These are phyloP conservation scores for Kodamaea plutei DNA, from an alignment of 1,139 yeast species.

Conservation along the genomic window DNA sequence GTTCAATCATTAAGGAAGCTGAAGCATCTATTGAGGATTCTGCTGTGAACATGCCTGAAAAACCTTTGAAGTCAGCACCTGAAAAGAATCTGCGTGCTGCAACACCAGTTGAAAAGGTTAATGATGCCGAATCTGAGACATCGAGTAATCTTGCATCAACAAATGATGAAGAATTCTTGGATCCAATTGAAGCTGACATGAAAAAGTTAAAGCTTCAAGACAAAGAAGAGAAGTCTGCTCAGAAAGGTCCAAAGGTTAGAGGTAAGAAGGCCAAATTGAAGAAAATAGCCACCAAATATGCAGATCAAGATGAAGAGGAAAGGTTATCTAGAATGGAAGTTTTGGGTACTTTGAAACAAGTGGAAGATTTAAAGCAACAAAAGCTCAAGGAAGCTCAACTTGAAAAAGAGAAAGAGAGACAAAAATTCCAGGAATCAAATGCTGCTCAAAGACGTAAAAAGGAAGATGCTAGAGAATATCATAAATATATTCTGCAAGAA, in stretches of 20 bases:
- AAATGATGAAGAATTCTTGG: constrained; percentile 8
- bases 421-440: constrained; percentile 16
- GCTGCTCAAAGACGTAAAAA: constrained; percentile 14
- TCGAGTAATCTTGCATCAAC: neutral
- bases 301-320: constrained; percentile 91
- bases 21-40: constrained; percentile 11
- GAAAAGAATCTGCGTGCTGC: neutral
- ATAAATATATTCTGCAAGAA: constrained; percentile 40
- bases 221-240: constrained; percentile 9
- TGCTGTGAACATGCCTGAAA: constrained; percentile 10
- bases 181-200: constrained; percentile 13
- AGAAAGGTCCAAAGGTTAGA: constrained; percentile 46
- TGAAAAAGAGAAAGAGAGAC: constrained; percentile 30
- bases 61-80: constrained; percentile 2
- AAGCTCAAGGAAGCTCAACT: constrained; percentile 20
- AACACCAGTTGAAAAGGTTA: constrained; percentile 8
- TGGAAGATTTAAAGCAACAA: constrained; percentile 36
- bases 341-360: constrained; percentile 76
- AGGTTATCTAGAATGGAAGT: constrained; percentile 68
- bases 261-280: constrained; percentile 84
- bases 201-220: constrained; percentile 10
- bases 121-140: constrained; percentile 4
- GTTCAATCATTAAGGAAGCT: constrained; percentile 7
- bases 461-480: constrained; percentile 44
- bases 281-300: constrained; percentile 79